Evolutionary conservation across 768 basidiomycete species (phyloP).

Genomic region (Phanerochaete sordida): DNA sequence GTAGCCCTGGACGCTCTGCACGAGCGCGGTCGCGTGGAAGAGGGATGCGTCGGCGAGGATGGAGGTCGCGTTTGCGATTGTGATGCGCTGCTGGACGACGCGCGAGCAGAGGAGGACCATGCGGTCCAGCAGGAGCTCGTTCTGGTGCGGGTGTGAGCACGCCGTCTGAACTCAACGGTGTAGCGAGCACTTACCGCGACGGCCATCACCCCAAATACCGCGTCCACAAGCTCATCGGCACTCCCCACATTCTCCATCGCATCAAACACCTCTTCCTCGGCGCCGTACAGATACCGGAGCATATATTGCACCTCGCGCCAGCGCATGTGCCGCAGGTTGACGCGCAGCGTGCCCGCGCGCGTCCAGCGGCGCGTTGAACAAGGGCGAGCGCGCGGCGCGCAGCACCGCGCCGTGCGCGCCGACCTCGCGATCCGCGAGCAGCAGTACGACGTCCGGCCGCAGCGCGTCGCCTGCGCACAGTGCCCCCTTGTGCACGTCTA

Average conservation of each 20-base stretch:
- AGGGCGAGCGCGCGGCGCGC: constrained; percentile 76
- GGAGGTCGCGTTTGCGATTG: constrained; percentile 72
- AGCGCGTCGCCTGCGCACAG: constrained; percentile 21
- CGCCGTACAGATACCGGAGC: constrained; percentile 71
- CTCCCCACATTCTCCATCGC: constrained; percentile 56
- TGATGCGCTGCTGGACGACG: constrained; percentile 64
- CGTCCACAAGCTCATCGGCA: constrained; percentile 76
- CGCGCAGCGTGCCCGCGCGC: constrained; percentile 46
- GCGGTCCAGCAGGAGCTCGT: constrained; percentile 84
- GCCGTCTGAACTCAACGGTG: too few relatives aligned
- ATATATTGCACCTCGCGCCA: constrained; percentile 78
- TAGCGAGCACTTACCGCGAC: too few relatives aligned
- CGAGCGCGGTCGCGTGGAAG: constrained; percentile 67
- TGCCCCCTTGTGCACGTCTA: too few relatives aligned
- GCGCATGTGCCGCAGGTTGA: constrained; percentile 69
- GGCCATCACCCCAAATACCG: constrained; percentile 83
- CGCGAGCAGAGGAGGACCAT: constrained; percentile 81
- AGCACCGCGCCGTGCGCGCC: constrained; percentile 70
- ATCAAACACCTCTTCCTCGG: constrained; percentile 65
- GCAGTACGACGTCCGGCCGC: constrained; percentile 66
- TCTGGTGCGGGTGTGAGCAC: too few relatives aligned
- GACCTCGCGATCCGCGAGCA: constrained; percentile 64
- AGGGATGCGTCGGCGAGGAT: constrained; percentile 80
- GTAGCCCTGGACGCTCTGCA: constrained; percentile 71
- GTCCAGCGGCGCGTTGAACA: constrained; percentile 70